Evolutionary conservation across 352 stramenopile species (phyloP).

Genomic region (Globisporangium emineosum): DNA sequence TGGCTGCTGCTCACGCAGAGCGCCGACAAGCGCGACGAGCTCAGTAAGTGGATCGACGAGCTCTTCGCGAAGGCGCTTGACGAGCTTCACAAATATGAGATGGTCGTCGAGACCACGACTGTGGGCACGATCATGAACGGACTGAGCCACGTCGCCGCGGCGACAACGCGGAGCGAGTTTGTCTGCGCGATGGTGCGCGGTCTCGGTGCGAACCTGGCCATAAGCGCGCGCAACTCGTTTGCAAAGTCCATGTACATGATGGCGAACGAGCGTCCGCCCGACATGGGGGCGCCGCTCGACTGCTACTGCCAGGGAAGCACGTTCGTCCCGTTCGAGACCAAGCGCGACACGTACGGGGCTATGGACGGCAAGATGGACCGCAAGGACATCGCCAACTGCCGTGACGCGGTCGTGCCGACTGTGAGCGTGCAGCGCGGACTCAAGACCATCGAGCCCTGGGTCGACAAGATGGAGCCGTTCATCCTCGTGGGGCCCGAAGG

Average conservation of each 20-base stretch:
- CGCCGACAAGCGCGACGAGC: constrained; percentile 41
- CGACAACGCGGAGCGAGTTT: constrained; percentile 83
- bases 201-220: constrained; percentile 89
- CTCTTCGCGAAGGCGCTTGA: constrained; percentile 88
- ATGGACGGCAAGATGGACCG: constrained; percentile 67
- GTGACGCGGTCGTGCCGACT: constrained; percentile 67
- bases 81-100: constrained; percentile 82
- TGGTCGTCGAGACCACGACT: constrained; percentile 91
- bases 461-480: constrained; percentile 92
- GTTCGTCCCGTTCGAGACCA: constrained; percentile 76
- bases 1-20: constrained; percentile 73
- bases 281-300: constrained; percentile 84
- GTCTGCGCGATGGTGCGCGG: constrained; percentile 90
- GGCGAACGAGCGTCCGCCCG: constrained; percentile 86
- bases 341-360: constrained; percentile 70
- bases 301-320: constrained; percentile 79
- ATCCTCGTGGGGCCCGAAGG: constrained; percentile 94
- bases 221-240: constrained; percentile 73
- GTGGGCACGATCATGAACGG: constrained; percentile 93
- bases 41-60: constrained; percentile 91
- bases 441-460: constrained; percentile 88
- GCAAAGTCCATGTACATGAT: constrained; percentile 92
- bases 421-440: constrained; percentile 85
- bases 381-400: constrained; percentile 35
- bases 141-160: constrained; percentile 80